Evolutionary conservation across 176 grass and related monocot species (phyloP).

Genomic region (Musa schizocarpa): DNA sequence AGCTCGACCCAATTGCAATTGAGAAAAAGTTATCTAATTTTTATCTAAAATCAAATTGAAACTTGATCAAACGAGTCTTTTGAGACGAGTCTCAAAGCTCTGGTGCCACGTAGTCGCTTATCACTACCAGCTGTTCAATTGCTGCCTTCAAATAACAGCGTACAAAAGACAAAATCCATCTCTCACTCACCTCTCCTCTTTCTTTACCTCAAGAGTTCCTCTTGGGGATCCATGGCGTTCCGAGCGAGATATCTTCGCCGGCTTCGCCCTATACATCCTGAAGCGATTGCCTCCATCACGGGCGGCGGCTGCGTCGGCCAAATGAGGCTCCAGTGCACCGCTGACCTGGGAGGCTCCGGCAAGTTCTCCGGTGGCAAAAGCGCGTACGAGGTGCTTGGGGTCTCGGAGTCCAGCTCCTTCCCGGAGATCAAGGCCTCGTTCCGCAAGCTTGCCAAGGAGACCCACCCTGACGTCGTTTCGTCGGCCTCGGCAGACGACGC

Average conservation of each 20-base stretch:
- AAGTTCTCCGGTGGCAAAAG: constrained; percentile 40
- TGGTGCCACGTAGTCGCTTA: too few species aligned
- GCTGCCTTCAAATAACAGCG: too few species aligned
- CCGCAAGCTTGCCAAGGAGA: constrained; percentile 81
- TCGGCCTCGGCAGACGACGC: constrained; percentile 8
- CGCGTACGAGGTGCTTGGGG: constrained; percentile 90
- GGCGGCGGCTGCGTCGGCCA: constrained; percentile 9
- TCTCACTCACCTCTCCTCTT: too few species aligned
- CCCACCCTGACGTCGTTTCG: constrained; percentile 64
- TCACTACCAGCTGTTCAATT: too few species aligned
- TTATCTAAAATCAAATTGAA: too few species aligned
- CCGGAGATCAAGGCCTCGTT: constrained; percentile 85
- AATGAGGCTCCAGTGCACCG: constrained; percentile 11
- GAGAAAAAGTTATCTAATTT: too few species aligned
- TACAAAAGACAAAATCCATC: too few species aligned
- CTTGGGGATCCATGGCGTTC: constrained; percentile 33
- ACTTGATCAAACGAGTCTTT: too few species aligned
- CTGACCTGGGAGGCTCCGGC: neutral
- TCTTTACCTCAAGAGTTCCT: too few species aligned
- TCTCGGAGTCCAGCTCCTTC: constrained; percentile 53
- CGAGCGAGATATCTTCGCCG: constrained; percentile 32
- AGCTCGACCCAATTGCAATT: too few species aligned
- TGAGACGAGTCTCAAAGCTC: too few species aligned
- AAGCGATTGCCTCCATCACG: constrained; percentile 2
- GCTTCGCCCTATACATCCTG: constrained; percentile 28